Evolutionary conservation across 1,139 yeast genomes (phyloP).

Genomic region (Taphrina deformans): DNA sequence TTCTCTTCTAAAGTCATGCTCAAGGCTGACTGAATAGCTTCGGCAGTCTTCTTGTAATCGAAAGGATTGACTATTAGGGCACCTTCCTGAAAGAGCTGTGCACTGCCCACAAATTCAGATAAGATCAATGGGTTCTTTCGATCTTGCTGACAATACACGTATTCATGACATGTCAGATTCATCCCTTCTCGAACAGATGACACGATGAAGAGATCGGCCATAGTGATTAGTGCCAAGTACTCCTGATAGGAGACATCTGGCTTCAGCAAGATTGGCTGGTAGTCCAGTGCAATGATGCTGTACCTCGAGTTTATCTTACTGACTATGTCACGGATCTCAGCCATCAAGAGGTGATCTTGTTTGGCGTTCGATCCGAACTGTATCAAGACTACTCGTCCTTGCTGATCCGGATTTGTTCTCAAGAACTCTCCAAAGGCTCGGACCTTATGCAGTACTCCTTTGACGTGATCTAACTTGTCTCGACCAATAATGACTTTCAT

Average conservation of each 20-base stretch:
- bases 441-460: conserved; percentile 86
- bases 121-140: conserved; percentile 74
- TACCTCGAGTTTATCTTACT: conserved; percentile 80
- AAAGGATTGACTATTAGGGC: conserved; percentile 87
- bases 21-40: conserved; percentile 61
- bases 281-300: conserved; percentile 65
- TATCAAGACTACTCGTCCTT: conserved; percentile 69
- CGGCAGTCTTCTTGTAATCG: conserved; percentile 69
- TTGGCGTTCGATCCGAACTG: conserved; percentile 72
- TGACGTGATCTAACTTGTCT: conserved; percentile 80
- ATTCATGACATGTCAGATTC: conserved; percentile 95
- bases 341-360: conserved; percentile 54
- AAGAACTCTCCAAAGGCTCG: conserved; percentile 82
- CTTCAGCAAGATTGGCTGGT: conserved; percentile 79
- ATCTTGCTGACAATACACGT: conserved; percentile 66
- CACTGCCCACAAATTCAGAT: conserved; percentile 94
- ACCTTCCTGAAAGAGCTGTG: conserved; percentile 69
- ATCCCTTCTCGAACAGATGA: conserved; percentile 94
- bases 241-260: conserved; percentile 88
- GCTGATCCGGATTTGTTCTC: conserved; percentile 65
- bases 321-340: conserved; percentile 73
- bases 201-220: conserved; percentile 84
- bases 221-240: conserved; percentile 78
- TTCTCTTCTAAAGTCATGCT: conserved; percentile 64
- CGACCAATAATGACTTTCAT: conserved; percentile 77